Conservation (phyloP, 345 rosid genomes). For the Isatis tinctoria region DNA sequence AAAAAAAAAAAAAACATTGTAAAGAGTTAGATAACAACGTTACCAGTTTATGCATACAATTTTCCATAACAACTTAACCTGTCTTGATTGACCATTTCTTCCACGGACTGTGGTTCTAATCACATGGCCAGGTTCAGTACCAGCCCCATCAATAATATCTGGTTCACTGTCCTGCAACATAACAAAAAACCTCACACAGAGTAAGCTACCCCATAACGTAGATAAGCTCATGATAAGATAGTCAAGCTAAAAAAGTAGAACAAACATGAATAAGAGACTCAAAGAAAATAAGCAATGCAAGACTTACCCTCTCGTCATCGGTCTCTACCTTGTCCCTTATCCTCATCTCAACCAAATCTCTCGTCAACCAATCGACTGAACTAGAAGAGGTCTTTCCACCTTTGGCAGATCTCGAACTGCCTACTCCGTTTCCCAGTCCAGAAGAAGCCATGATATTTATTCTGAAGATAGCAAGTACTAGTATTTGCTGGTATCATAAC, state of each 20-base stretch:
- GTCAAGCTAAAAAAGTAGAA: not conserved
- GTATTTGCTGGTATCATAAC: slow-evolving; percentile 35
- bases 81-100: slow-evolving; percentile 87
- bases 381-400: slow-evolving; percentile 86
- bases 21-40: slow-evolving; percentile 1
- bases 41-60: slow-evolving; percentile 1
- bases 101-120: slow-evolving; percentile 87
- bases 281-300: slow-evolving; percentile 10
- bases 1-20: slow-evolving; percentile 27
- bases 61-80: slow-evolving; percentile 62
- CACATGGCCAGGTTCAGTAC: slow-evolving; percentile 89
- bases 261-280: not conserved
- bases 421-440: slow-evolving; percentile 85
- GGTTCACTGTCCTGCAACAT: slow-evolving; percentile 86
- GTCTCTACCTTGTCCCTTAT: slow-evolving; percentile 77
- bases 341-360: slow-evolving; percentile 93
- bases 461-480: slow-evolving; percentile 33
- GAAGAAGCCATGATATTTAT: slow-evolving; percentile 69
- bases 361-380: slow-evolving; percentile 92
- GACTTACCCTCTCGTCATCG: slow-evolving; percentile 81
- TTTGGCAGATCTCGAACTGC: slow-evolving; percentile 88
- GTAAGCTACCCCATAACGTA: not conserved
- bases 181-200: not conserved
- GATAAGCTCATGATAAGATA: not conserved
- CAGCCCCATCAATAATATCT: slow-evolving; percentile 83